Conservation (phyloP, 495 filamentous ascomycete genomes). For the Staphylotrichum longicolle region DNA sequence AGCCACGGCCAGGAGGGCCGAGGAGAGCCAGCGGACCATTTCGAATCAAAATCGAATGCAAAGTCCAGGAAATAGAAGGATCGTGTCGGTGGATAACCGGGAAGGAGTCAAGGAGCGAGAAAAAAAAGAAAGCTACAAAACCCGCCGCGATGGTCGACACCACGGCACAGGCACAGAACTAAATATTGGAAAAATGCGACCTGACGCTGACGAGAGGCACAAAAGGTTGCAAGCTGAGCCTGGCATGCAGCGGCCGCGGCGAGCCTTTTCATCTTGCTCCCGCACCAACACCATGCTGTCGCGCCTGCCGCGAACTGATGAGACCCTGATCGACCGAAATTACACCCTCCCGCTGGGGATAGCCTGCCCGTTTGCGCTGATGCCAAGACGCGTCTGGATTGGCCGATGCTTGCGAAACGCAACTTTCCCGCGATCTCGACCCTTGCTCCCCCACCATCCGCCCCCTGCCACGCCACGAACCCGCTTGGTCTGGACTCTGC, state of each 20-base stretch:
- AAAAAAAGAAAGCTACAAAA: neutral
- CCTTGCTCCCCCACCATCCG: constrained; percentile 1
- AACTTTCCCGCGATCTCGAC: neutral
- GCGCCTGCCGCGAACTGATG: neutral
- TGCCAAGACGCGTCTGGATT: neutral
- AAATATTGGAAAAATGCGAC: neutral
- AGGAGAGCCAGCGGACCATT: constrained; percentile 10
- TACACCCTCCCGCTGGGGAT: neutral
- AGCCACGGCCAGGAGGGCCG: constrained; percentile 6
- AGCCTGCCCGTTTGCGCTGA: neutral
- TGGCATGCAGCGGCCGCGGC: neutral
- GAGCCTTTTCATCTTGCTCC: constrained; percentile 9
- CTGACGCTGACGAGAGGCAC: neutral
- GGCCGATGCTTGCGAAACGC: neutral
- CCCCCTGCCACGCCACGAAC: constrained; percentile 9
- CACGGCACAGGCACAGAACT: neutral
- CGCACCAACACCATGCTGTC: neutral
- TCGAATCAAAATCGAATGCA: neutral
- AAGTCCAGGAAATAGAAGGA: too few relatives aligned
- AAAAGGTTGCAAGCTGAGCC: constrained; percentile 13
- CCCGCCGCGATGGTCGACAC: constrained; percentile 4
- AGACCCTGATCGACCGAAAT: constrained; percentile 4
- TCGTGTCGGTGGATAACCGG: neutral
- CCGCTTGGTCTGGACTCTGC: neutral
- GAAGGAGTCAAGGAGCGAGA: neutral